Evolutionary conservation across 331 rosid genomes (phyloP).

Genomic region (Quercus lobata): DNA sequence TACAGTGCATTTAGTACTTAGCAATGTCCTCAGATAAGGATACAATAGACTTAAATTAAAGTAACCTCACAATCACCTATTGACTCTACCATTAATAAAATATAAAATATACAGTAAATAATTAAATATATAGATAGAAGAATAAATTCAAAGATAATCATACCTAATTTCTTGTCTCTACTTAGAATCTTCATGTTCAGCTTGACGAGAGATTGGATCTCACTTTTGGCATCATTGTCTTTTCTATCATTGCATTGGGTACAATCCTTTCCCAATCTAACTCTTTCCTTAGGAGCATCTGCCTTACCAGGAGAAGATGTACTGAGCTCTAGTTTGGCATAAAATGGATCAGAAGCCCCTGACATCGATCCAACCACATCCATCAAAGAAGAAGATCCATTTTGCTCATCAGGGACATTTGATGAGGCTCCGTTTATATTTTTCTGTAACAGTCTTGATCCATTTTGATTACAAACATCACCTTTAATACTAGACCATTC

Average conservation of each 20-base stretch:
- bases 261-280: conserved; percentile 9
- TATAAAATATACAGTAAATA: background rate
- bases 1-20: background rate
- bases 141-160: background rate
- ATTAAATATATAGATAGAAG: background rate
- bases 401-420: background rate
- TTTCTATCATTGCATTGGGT: conserved; percentile 17
- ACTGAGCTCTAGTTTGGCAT: background rate
- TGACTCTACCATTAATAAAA: background rate
- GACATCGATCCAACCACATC: background rate
- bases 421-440: conserved; percentile 9
- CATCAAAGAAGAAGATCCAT: conserved; percentile 2
- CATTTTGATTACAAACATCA: conserved; percentile 13
- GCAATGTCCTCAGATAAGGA: background rate
- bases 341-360: background rate
- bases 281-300: conserved; percentile 10
- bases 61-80: background rate
- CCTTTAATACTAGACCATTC: background rate
- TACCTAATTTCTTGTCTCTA: conserved; percentile 56
- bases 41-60: background rate
- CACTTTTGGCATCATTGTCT: conserved; percentile 46
- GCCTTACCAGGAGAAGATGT: background rate
- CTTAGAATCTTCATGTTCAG: conserved; percentile 59
- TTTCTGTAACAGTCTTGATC: background rate
- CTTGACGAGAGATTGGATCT: conserved; percentile 74